Evolutionary conservation across 228 moss, liverwort and hornwort genomes (phyloP), one percentile per base, ranked within the genome.

Genomic region (Sphagnum magellanicum): DNA sequence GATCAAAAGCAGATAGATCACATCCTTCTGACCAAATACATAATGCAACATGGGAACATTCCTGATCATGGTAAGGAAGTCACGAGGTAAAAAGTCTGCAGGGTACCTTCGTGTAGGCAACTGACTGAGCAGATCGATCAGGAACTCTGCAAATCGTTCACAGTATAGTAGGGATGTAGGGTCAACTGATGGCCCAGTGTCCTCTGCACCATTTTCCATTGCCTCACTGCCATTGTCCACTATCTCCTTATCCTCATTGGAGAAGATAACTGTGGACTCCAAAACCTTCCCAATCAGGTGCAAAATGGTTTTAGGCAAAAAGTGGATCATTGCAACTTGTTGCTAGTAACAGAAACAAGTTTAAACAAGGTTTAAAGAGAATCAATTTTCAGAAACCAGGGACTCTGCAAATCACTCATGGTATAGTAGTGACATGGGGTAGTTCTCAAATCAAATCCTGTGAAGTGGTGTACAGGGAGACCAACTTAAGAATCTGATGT

Each of bases 61-160:
- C 32, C 32, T 32, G 32, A 32, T 32, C 3, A 32, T 32, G 32
- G 32, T 32, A 32, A 32, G 32, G 32, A 32, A 32, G 32, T 32
- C 32, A 32, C 1, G 3, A 32, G 32, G 32, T 32, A 32, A 32
- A 32, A 32, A 32, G 32, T 32, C 32, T 32, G 32, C 32, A 32
- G 32, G 32, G 9, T 51, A 84, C 80, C 84, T 88, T 73, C 93
- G 71, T 3, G 97, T 97, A 52, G 91, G 91, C 70, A 97, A 83
- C 75, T 97, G 93, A 85, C 97, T 97, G 11, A 93, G 77, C 51
- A 97, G 85, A 79, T 97, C 97, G 75, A 97, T 91, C 53, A 97
- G 79, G 77, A 97, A 97, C 84, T 97, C 97, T 63, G 87, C 79
- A 75, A 93, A 91, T 47, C 97, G 93, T 80, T 97, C 97, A 82